Evolutionary conservation across 2,329 filamentous ascomycete genomes (phyloP), one percentile per base, ranked within the genome.

Genomic region (Aspergillus thermomutatus): DNA sequence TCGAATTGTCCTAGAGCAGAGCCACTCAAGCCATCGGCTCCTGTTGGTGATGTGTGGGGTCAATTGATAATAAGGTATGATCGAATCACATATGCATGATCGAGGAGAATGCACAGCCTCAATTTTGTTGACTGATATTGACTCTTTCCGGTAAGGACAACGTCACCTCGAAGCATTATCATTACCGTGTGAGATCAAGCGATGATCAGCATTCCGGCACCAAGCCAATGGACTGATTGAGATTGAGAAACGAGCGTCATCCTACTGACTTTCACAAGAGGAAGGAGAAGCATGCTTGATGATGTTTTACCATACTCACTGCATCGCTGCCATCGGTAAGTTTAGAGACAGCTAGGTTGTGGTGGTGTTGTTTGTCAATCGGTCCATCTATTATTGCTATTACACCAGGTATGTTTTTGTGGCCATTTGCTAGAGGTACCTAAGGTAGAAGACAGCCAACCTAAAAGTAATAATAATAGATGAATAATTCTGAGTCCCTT

Each of bases 51-150:
- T 55, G 55, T 65, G 67, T 61, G 64, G 66, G 65, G 63, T 51
- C 56, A 53, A 52, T 17, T 17, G 17, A 17, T 17, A 37, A 37
- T 37, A 37, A 37, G 7, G 7, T 6, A 37, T 50, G 43, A 45
- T 57, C 27, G 40, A 28, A 54, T 54, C 49, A 48, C 27, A 37
- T 52, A 27, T 23, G 49, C 28, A 49, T 50, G 37, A 54, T 41
- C 60, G 57, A 49, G 55, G 60, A 56, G 49, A 49, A 21, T 65
- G 68, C 68, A 70, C 68, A 70, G 68, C 68, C 68, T 70, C 68
- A 68, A 50, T 62, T 55, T 53, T 50, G 50, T 51, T 55, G 43
- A 56, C 53, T 54, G 58, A 59, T 55, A 53, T 57, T 37, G 37
- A 4, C 21, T 41, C 21, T 48, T 27, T 50, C 48, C n/a, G 17